Base-by-base conservation (phyloP, 2,329 filamentous ascomycete genomes). In the Neopestalotiopsis rosae region DNA sequence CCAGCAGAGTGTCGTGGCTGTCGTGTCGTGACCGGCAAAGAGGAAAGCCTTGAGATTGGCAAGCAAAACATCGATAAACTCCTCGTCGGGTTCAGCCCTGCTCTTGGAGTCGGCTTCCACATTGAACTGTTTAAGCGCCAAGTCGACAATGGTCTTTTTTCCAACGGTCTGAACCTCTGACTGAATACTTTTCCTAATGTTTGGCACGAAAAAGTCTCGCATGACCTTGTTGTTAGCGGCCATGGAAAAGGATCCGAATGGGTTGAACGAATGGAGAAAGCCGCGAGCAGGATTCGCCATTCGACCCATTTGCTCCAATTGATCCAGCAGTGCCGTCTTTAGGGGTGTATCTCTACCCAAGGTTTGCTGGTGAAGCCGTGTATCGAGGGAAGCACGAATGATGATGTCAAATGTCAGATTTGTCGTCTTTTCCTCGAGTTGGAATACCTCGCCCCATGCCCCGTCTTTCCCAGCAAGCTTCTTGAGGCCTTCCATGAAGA, bases 11-110 rank as follows among this genome's bases (percentile, higher is more conserved):
- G 73, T 75, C 20, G 66, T 72, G 30, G 72, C 72, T 0, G 75
- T 76, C 17, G 76, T 78, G 65, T 77, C 75, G 52, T 76, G 74
- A 7, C 76, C 76, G 3, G 73, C 75, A 45, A 76, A 74, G 2
- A 77, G 67, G 45, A 77, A 75, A 0, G 72, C 64, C 28, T 72
- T 72, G 4, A 76, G 67, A 59, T 75, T 72, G n/a, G 65, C 65
- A 2, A 73, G 64, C 0, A 72, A 61, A 12, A 67, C 68, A 4
- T 65, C 58, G 14, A 70, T 61, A 61, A 71, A 73, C 20, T 67
- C 56, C 13, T 42, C 40, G 20, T 64, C 24, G 2, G 52, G 56
- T 20, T 67, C 56, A 4, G 45, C 62, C 10, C 13, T 13, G 5
- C 38, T 13, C 20, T 64, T 28, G 13, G 20, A 24, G 12, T 34